Percentiles rank a stretch among this genome's conserved stretches.
These are phyloP conservation scores for Leucosporidium yakuticum DNA, from an alignment of 768 basidiomycete species.

Conservation along the genomic window DNA sequence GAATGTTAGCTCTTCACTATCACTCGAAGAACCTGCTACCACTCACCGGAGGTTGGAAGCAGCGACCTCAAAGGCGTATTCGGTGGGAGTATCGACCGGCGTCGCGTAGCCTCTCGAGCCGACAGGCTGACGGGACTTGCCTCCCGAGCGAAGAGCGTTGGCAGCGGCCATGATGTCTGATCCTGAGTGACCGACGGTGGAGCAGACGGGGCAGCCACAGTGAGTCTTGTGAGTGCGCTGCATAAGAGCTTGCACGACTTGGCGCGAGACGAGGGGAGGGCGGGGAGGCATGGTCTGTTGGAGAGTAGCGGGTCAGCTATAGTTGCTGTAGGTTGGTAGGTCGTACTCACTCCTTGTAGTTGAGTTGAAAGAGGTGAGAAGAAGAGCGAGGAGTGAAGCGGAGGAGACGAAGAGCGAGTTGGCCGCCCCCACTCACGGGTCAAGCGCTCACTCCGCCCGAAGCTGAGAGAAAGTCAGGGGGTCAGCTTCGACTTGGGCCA, in stretches of 20 bases:
- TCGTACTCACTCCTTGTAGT: too few species aligned
- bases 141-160: conserved; percentile 18
- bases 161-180: conserved; percentile 14
- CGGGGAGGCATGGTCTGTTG: neutral
- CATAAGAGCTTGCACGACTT: conserved; percentile 5
- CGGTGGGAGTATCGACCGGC: conserved; percentile 64
- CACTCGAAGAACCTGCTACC: too few species aligned
- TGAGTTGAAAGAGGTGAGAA: too few species aligned
- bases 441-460: too few species aligned
- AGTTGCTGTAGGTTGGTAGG: too few species aligned
- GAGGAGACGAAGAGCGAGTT: too few species aligned
- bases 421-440: too few species aligned
- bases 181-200: conserved; percentile 10
- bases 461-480: too few species aligned
- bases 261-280: conserved; percentile 1
- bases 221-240: conserved; percentile 22
- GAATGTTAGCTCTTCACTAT: too few species aligned
- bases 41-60: conserved; percentile 65
- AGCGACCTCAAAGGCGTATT: conserved; percentile 84
- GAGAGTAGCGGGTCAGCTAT: too few species aligned
- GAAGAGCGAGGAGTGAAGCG: too few species aligned
- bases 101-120: conserved; percentile 50
- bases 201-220: conserved; percentile 34
- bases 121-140: conserved; percentile 1
- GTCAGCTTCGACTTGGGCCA: too few species aligned